Evolutionary conservation across 176 grass and related monocot species (phyloP).

Genomic region (Chrysopogon serrulatus): DNA sequence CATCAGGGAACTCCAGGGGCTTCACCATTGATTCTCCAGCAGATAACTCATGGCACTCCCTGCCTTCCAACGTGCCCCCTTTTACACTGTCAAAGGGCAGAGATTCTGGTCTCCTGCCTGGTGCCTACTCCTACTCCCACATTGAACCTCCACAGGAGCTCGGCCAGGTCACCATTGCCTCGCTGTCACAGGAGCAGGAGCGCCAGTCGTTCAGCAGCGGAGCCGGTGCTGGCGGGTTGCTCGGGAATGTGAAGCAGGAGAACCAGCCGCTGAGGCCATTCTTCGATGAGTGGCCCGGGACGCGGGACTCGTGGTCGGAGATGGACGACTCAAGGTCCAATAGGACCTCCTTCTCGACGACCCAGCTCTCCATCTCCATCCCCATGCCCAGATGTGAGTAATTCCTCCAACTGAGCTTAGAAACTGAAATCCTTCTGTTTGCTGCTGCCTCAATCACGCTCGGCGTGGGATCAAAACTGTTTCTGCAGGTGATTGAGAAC

Average conservation of each 20-base stretch:
- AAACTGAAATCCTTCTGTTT: neutral
- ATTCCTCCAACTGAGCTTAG: neutral
- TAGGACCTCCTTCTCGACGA: slow-evolving; percentile 77
- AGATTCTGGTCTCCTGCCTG: slow-evolving; percentile 37
- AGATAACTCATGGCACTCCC: slow-evolving; percentile 57
- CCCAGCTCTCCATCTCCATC: slow-evolving; percentile 94
- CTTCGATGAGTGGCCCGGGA: slow-evolving; percentile 92
- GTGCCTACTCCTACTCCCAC: slow-evolving; percentile 52
- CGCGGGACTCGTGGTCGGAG: slow-evolving; percentile 78
- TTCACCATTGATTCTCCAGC: slow-evolving; percentile 48
- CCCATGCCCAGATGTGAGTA: slow-evolving; percentile 69
- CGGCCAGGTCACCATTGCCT: slow-evolving; percentile 72
- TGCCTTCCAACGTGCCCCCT: slow-evolving; percentile 38
- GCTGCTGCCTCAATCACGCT: neutral
- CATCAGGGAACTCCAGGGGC: slow-evolving; percentile 55
- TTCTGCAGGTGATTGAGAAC: slow-evolving; percentile 41
- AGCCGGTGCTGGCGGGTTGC: slow-evolving; percentile 17
- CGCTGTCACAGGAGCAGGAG: slow-evolving; percentile 59
- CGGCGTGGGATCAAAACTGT: neutral
- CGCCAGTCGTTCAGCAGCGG: slow-evolving; percentile 45
- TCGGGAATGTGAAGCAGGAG: slow-evolving; percentile 63
- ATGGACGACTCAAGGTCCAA: slow-evolving; percentile 74
- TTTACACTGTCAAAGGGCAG: slow-evolving; percentile 48
- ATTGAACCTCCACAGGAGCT: slow-evolving; percentile 60
- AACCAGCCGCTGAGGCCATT: slow-evolving; percentile 90